Conservation (phyloP, 2,329 filamentous ascomycete species). For the Ambrosiella cleistominuta region DNA sequence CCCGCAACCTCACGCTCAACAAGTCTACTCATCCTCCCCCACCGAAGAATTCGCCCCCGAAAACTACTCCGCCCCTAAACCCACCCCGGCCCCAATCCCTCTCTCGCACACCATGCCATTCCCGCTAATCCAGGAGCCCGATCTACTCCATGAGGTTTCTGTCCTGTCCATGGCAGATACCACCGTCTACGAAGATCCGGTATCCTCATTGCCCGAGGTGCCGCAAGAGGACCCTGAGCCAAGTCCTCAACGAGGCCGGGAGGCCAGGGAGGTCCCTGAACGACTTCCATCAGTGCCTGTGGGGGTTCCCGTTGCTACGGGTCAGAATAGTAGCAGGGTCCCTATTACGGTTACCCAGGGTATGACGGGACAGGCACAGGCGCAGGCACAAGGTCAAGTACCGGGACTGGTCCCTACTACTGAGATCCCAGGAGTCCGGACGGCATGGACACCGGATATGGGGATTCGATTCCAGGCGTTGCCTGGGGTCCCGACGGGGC, state of each 20-base stretch:
- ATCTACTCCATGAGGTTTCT: conserved; percentile 10
- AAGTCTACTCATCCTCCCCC: background rate
- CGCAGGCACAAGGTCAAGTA: background rate
- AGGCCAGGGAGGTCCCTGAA: background rate
- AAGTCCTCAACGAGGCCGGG: no score
- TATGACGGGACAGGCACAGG: background rate
- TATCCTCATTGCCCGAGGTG: conserved; percentile 15
- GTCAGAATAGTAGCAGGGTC: no score
- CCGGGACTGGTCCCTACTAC: conserved; percentile 22
- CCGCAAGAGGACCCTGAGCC: background rate
- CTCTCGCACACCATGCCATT: conserved; percentile 8
- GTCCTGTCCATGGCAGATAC: conserved; percentile 5
- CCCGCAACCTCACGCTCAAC: background rate
- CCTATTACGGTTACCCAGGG: background rate
- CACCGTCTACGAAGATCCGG: conserved; percentile 14
- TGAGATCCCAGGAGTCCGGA: background rate
- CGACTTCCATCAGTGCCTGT: background rate
- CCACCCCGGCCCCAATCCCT: background rate
- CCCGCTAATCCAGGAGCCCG: conserved; percentile 2
- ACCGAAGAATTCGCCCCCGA: background rate
- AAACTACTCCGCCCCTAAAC: background rate
- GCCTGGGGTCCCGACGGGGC: conserved; percentile 18
- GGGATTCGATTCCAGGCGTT: conserved; percentile 55
- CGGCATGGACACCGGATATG: conserved; percentile 60
- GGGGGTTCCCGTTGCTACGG: no score